These are phyloP conservation scores for Capsella rubella DNA, from an alignment of 441 rosid species.

Conservation along the genomic window DNA sequence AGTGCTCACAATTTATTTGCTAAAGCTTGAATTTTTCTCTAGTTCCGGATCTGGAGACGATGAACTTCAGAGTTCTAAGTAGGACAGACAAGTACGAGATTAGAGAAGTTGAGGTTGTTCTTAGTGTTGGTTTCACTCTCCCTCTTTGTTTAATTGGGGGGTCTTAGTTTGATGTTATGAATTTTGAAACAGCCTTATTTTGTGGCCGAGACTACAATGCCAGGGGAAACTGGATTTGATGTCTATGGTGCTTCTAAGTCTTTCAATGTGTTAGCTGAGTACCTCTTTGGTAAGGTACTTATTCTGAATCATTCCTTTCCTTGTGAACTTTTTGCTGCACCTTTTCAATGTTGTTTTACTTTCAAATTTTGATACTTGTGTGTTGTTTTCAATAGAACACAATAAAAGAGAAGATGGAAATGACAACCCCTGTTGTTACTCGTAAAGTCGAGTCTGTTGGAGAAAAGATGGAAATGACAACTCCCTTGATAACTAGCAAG, in stretches of 20 bases:
- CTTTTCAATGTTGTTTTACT: background rate
- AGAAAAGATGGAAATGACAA: conserved; percentile 89
- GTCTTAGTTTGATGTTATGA: conserved; percentile 8
- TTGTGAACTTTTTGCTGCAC: conserved; percentile 1
- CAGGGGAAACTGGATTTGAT: conserved; percentile 80
- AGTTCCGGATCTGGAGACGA: conserved; percentile 93
- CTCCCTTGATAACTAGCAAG: conserved; percentile 84
- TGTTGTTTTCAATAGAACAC: conserved; percentile 56
- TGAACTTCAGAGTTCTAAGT: conserved; percentile 63
- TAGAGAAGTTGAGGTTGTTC: conserved; percentile 81
- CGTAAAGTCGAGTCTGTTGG: conserved; percentile 67
- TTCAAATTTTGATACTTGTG: conserved; percentile 13
- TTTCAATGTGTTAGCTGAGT: conserved; percentile 88
- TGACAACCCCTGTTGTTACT: conserved; percentile 90
- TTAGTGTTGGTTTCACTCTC: background rate
- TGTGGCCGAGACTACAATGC: conserved; percentile 89
- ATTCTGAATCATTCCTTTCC: background rate
- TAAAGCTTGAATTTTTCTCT: background rate
- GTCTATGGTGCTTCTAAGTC: conserved; percentile 77
- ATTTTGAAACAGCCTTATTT: conserved; percentile 63
- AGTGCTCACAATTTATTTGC: background rate
- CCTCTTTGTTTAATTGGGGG: conserved; percentile 9
- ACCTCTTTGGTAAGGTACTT: conserved; percentile 95
- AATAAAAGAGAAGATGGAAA: conserved; percentile 71
- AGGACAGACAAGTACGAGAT: conserved; percentile 73